phyloP scores from a whole-genome alignment of 176 grass and related monocot species.

The Thalia dealbata region DNA sequence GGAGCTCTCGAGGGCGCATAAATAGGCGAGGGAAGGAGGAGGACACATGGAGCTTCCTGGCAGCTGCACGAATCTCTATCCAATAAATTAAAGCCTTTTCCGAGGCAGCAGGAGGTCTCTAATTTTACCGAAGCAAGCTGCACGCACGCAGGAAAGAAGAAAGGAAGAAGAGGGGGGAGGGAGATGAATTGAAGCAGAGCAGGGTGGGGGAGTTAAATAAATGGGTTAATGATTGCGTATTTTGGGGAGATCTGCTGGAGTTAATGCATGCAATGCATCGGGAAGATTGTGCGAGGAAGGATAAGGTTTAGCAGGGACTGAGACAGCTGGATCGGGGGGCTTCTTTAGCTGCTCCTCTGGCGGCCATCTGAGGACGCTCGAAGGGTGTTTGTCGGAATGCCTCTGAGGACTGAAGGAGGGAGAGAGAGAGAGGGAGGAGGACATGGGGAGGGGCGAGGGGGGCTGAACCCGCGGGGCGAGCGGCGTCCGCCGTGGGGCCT shows the following conservation, averaged over 20 bases:
- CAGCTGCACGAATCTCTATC: background rate
- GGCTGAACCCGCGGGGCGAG: background rate
- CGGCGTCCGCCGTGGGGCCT: background rate
- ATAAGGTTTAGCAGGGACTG: background rate
- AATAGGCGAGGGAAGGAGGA: background rate
- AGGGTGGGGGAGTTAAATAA: too few relatives aligned
- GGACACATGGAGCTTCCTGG: background rate
- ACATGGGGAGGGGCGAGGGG: background rate
- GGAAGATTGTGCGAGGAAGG: background rate
- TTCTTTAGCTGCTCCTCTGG: background rate
- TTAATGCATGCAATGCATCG: conserved; percentile 2
- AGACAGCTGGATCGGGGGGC: background rate
- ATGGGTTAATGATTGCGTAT: background rate
- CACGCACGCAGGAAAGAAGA: background rate
- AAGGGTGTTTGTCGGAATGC: background rate
- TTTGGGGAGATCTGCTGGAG: background rate
- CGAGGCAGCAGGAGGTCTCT: background rate
- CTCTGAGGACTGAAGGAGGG: too few relatives aligned
- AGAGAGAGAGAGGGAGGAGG: too few relatives aligned
- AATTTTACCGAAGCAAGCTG: background rate
- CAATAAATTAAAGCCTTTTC: background rate
- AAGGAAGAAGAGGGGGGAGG: background rate
- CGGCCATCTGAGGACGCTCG: background rate
- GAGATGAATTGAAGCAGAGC: too few relatives aligned
- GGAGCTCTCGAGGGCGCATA: background rate